Percentiles rank a stretch among this genome's conserved stretches.
Conservation (phyloP, 805 yeast genomes). For the Saccharomycopsis vini region DNA sequence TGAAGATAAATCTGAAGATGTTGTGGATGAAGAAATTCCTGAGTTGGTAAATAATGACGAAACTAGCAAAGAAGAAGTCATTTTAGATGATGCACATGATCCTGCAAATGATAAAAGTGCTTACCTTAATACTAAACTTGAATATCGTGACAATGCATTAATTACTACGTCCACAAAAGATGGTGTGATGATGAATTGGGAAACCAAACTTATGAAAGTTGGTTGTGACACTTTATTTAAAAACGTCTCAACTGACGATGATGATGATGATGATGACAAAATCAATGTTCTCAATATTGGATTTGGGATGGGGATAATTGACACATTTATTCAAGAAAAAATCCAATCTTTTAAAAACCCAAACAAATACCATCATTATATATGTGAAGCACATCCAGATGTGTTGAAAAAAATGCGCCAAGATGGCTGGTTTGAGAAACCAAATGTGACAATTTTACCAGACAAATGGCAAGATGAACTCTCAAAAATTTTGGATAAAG, state of each 20-base stretch:
- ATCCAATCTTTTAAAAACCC: conserved; percentile 21
- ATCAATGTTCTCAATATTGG: conserved; percentile 72
- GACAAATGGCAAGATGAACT: conserved; percentile 92
- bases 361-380: conserved; percentile 64
- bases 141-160: conserved; percentile 58
- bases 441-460: conserved; percentile 62
- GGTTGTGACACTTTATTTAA: conserved; percentile 63
- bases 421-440: conserved; percentile 79
- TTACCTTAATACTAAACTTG: conserved; percentile 56
- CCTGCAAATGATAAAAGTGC: conserved; percentile 60
- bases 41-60: conserved; percentile 5
- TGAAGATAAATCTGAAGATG: too few relatives aligned
- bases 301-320: conserved; percentile 96
- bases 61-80: conserved; percentile 17
- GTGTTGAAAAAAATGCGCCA: conserved; percentile 53
- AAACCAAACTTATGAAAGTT: conserved; percentile 65
- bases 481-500: conserved; percentile 47
- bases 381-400: conserved; percentile 92
- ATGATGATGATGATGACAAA: conserved; percentile 28
- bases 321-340: conserved; percentile 54
- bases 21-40: conserved; percentile 11
- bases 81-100: conserved; percentile 23
- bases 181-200: conserved; percentile 99
- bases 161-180: conserved; percentile 66
- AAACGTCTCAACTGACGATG: conserved; percentile 24